Evolutionary conservation across 805 yeast species (phyloP).

Genomic region (Lachancea lanzarotensis): DNA sequence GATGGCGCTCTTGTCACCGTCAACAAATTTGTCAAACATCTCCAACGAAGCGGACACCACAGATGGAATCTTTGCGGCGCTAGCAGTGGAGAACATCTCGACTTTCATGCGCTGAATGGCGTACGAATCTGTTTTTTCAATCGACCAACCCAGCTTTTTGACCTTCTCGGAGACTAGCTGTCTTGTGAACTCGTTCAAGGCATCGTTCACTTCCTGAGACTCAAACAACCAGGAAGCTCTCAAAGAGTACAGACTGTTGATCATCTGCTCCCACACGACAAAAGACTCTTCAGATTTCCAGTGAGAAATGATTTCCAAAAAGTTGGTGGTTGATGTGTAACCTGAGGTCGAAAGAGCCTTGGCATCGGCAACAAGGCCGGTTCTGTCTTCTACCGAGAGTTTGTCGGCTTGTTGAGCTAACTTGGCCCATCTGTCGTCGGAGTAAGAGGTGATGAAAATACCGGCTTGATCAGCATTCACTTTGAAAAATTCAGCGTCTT

Average conservation of each 20-base stretch:
- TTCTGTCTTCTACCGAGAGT: constrained; percentile 69
- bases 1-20: constrained; percentile 62
- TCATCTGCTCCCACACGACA: constrained; percentile 63
- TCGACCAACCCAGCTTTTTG: constrained; percentile 57
- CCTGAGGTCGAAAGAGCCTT: constrained; percentile 67
- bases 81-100: constrained; percentile 55
- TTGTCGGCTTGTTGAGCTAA: constrained; percentile 52
- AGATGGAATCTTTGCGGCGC: constrained; percentile 41
- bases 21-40: constrained; percentile 46
- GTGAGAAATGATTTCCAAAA: constrained; percentile 50
- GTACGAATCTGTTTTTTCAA: constrained; percentile 48
- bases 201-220: constrained; percentile 39
- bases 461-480: constrained; percentile 70
- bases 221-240: constrained; percentile 53
- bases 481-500: constrained; percentile 49
- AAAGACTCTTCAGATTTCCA: constrained; percentile 57
- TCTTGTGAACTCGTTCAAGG: constrained; percentile 46
- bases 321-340: constrained; percentile 52
- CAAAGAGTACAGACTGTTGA: constrained; percentile 42
- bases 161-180: constrained; percentile 52
- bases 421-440: constrained; percentile 61
- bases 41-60: constrained; percentile 42
- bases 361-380: constrained; percentile 77
- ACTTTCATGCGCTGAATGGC: constrained; percentile 63
- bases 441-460: constrained; percentile 66